Evolutionary conservation across 169 alveolate species (phyloP), one percentile per base, ranked within the genome.

Genomic region (Nephromyces sp.): DNA sequence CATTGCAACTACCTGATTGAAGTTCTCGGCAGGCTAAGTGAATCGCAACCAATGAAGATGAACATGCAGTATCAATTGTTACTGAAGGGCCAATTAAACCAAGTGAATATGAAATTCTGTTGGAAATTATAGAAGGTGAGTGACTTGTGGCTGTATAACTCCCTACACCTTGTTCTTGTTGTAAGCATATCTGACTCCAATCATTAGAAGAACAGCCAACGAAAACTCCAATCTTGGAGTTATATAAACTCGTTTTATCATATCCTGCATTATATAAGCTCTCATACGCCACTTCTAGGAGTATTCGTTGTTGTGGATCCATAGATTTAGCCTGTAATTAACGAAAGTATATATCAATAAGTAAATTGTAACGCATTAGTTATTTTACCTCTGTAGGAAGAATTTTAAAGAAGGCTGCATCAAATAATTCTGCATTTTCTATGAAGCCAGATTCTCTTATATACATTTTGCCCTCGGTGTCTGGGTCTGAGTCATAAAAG

Each of bases 61-160:
- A 82, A 61, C 92, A 87, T 2, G 92, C 92, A n/a, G 92, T 84
- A 33, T 87, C 92, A 35, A 87, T 84, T 0, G 92, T 87, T 61
- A 80, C 70, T 21, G 87, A 79, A 28, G 92, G 89, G 3, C 92
- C 92, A 30, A 78, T 72, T 63, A 87, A 70, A 30, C 90, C 92
- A 30, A 87, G 57, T 6, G 84, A 74, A 79, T 87, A 87, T 32
- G 92, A 87, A 28, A 87, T 77, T 6, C 92, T 85, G 70, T 87
- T 87, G 29, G 90, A 78, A 2, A 86, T 35, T 32, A 87, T 82
- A 1, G 90, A 84, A 24, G 92, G 84, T 0, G 92, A 85, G 62
- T 80, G 83, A 53, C 86, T 78, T 15, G 90, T 81, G 21, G 90
- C 88, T 1, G 86, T 77, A 57, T 82, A 84, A 52, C 84, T 84